These are phyloP conservation scores for Sporobolus alterniflorus DNA, from an alignment of 202 grass and related monocot genomes.

Conservation along the genomic window DNA sequence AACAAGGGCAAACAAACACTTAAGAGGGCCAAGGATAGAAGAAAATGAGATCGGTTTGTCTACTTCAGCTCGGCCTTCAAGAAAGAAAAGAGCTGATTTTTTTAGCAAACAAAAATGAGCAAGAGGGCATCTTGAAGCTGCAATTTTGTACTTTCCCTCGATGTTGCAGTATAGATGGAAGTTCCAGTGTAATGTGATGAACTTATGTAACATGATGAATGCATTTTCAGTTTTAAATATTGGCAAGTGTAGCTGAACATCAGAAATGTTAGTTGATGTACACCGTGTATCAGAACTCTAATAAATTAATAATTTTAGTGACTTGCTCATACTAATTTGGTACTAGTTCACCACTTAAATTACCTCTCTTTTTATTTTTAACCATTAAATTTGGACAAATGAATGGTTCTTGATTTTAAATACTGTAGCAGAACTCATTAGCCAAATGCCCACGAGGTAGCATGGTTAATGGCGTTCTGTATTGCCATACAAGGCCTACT, in stretches of 20 bases:
- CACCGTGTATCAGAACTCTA: too few relatives aligned
- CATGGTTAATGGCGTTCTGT: too few relatives aligned
- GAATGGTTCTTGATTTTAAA: too few relatives aligned
- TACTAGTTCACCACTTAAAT: too few relatives aligned
- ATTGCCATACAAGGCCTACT: too few relatives aligned
- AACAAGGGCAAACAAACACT: constrained; percentile 68
- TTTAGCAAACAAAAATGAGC: background rate
- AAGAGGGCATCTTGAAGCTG: background rate
- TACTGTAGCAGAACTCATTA: too few relatives aligned
- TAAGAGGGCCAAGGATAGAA: constrained; percentile 70
- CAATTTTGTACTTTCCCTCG: background rate
- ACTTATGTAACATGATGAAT: background rate
- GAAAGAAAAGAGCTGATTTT: background rate
- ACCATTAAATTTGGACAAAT: too few relatives aligned
- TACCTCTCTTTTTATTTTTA: too few relatives aligned
- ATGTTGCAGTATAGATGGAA: background rate
- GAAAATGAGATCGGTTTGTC: constrained; percentile 14
- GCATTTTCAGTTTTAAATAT: background rate
- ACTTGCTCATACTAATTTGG: too few relatives aligned
- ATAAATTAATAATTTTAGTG: too few relatives aligned
- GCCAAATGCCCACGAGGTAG: too few relatives aligned
- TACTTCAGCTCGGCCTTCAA: background rate
- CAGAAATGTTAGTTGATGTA: background rate
- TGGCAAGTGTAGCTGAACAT: background rate
- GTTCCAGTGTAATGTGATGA: background rate